These are phyloP conservation scores for Fagopyrum homotropicum DNA, from an alignment of 148 eudicot genomes.

Conservation along the genomic window DNA sequence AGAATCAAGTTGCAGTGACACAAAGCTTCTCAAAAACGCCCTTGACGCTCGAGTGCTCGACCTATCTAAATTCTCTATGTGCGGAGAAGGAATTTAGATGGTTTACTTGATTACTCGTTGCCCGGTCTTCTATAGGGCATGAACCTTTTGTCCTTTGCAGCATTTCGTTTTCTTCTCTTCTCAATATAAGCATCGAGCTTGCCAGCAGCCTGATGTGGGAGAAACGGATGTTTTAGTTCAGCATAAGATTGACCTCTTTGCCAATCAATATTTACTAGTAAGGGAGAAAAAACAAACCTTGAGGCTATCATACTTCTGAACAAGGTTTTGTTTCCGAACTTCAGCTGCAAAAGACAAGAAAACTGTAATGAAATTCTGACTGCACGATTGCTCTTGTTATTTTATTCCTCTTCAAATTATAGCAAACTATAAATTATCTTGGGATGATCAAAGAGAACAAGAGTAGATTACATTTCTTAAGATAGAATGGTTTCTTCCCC, in stretches of 20 bases:
- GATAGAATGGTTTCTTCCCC: constrained; percentile 81
- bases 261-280: background rate
- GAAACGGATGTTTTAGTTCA: background rate
- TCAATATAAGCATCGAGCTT: constrained; percentile 68
- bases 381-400: background rate
- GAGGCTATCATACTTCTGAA: constrained; percentile 68
- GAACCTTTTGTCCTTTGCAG: constrained; percentile 76
- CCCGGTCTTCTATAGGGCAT: constrained; percentile 68
- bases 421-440: background rate
- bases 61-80: background rate
- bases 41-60: background rate
- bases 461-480: constrained; percentile 61
- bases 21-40: background rate
- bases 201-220: constrained; percentile 52
- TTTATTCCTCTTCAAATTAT: background rate
- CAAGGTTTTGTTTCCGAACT: constrained; percentile 49
- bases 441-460: background rate
- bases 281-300: constrained; percentile 33
- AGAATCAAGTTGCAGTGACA: background rate
- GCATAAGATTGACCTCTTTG: background rate
- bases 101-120: constrained; percentile 16
- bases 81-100: background rate
- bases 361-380: background rate
- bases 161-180: constrained; percentile 66
- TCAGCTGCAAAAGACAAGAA: constrained; percentile 63